Evolutionary conservation across 495 filamentous ascomycete genomes (phyloP).

Genomic region (Neurospora sp.): DNA sequence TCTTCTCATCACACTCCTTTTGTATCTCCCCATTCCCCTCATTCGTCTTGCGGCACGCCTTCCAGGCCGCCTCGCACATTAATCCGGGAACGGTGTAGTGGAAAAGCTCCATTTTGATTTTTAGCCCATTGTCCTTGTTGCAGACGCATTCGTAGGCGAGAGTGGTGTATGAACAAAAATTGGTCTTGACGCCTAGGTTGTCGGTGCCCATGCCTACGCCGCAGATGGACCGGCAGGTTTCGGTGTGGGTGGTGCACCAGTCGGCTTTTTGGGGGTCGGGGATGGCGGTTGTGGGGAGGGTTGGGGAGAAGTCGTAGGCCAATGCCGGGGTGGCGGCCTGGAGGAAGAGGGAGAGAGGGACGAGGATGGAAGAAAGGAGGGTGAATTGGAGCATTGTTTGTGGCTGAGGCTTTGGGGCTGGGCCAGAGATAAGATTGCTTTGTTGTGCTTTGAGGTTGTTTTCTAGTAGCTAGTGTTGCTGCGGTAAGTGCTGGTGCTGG

Average conservation of each 20-base stretch:
- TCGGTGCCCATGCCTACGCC: not conserved
- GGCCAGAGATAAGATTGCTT: too few relatives aligned
- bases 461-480: too few relatives aligned
- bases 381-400: too few relatives aligned
- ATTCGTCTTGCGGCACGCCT: not conserved
- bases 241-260: not conserved
- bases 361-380: too few relatives aligned
- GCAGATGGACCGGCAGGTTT: not conserved
- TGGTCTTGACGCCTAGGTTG: fast-evolving
- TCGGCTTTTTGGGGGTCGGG: not conserved
- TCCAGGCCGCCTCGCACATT: not conserved
- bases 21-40: not conserved
- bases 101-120: not conserved
- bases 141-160: not conserved
- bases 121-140: not conserved
- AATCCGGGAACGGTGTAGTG: not conserved
- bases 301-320: not conserved
- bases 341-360: too few relatives aligned
- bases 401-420: too few relatives aligned
- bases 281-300: not conserved
- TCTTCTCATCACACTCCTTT: not conserved
- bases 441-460: too few relatives aligned
- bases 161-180: fast-evolving
- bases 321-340: too few relatives aligned
- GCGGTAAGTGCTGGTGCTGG: too few relatives aligned